Base-by-base conservation (phyloP, 495 filamentous ascomycete genomes). In the Lophiotrema nucula region DNA sequence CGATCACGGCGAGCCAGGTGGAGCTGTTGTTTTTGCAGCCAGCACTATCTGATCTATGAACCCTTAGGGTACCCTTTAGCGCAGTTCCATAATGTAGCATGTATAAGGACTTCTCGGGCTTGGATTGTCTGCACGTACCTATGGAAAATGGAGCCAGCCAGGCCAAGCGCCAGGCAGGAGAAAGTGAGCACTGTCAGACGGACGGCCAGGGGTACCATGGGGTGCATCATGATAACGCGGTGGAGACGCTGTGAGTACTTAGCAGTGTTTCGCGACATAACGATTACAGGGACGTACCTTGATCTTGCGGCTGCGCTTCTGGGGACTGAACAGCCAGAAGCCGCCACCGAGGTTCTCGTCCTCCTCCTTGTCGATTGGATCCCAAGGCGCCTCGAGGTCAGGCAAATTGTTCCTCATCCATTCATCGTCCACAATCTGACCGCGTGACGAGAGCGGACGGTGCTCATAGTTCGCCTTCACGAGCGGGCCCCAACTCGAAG, bases 1-100 rank as follows among this genome's bases (percentile, higher is more conserved):
- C 88, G 39, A 91, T 83, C 61, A 97, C 87, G 38, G 93, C 93
- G 76, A 98, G 91, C 45, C 87, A 81, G 11, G 89, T 86, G 22
- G 91, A 92, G 3, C 91, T 82, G 15, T 84, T 80, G 64, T 85
- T 82, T 1, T 74, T 71, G 45, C 73, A 75, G 58, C 27, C 46
- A 31, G 59, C 12, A 67, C 35, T 27, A 73, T 70, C 23, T 83
- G 58, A 79, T 33, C n/a, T n/a, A n/a, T n/a, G n/a, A n/a, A n/a
- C n/a, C n/a, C n/a, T n/a, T n/a, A n/a, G n/a, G n/a, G n/a, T n/a
- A n/a, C n/a, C n/a, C n/a, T n/a, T n/a, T n/a, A n/a, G n/a, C n/a
- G n/a, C n/a, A n/a, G n/a, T n/a, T n/a, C n/a, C n/a, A n/a, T n/a
- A n/a, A n/a, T n/a, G n/a, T n/a, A n/a, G n/a, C n/a, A n/a, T n/a